phyloP scores from a whole-genome alignment of 2,329 filamentous ascomycete species.

The Xylariaceae sp. region DNA sequence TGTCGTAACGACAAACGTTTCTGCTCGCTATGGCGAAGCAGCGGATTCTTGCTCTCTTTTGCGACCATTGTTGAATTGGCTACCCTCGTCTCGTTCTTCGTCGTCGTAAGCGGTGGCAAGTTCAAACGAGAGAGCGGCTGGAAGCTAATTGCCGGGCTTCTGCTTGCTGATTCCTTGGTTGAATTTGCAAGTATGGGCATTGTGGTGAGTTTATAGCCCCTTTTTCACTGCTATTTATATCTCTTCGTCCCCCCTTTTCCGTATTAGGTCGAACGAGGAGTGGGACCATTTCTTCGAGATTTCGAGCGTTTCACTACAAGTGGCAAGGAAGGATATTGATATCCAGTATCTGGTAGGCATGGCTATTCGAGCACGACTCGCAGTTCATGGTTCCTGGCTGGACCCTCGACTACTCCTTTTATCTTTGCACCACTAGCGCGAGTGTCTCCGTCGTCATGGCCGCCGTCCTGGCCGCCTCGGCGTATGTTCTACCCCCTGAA shows the following conservation, averaged over 20 bases:
- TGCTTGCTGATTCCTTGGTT: conserved; percentile 60
- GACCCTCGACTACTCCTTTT: conserved; percentile 73
- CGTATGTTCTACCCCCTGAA: conserved; percentile 67
- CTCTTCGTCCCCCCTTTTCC: neutral
- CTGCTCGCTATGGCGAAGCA: conserved; percentile 85
- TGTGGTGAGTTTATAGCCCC: conserved; percentile 58
- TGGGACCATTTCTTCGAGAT: neutral
- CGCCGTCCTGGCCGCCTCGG: conserved; percentile 58
- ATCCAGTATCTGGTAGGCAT: conserved; percentile 51
- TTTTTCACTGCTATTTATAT: neutral
- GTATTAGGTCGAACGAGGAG: neutral
- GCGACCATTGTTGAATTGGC: conserved; percentile 77
- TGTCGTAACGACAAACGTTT: conserved; percentile 69
- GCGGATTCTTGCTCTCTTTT: conserved; percentile 83
- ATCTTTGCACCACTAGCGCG: conserved; percentile 58
- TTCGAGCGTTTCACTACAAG: neutral
- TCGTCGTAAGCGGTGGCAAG: conserved; percentile 74
- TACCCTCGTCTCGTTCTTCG: conserved; percentile 70
- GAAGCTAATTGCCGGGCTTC: conserved; percentile 64
- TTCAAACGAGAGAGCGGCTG: conserved; percentile 76
- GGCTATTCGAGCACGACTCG: conserved; percentile 75
- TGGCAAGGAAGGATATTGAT: neutral
- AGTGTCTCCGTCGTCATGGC: conserved; percentile 49
- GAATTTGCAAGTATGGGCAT: conserved; percentile 75
- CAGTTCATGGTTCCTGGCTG: conserved; percentile 77